Evolutionary conservation across 495 filamentous ascomycete genomes (phyloP).

Genomic region (Aspergillus mulundensis): DNA sequence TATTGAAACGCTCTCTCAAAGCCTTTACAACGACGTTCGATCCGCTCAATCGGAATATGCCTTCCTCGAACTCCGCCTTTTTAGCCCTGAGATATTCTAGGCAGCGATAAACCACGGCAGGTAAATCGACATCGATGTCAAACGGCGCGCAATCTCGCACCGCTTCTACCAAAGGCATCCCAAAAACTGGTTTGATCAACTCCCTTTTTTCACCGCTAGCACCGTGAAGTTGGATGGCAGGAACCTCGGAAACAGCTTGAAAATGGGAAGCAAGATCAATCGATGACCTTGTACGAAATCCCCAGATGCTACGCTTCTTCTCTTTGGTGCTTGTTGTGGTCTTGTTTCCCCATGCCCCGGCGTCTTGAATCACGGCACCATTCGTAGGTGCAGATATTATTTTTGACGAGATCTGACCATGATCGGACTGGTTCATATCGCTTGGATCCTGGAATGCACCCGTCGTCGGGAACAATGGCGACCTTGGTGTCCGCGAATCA

Average conservation of each 20-base stretch:
- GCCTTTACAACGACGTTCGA: constrained; percentile 92
- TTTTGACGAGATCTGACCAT: constrained; percentile 44
- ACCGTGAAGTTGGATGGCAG: constrained; percentile 29
- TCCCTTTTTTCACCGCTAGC: constrained; percentile 47
- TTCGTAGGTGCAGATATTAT: constrained; percentile 86
- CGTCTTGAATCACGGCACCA: constrained; percentile 78
- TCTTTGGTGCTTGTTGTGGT: constrained; percentile 53
- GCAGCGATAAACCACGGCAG: constrained; percentile 95
- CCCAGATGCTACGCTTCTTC: constrained; percentile 93
- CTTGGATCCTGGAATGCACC: constrained; percentile 24
- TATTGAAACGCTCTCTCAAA: constrained; percentile 87
- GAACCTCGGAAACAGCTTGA: constrained; percentile 35
- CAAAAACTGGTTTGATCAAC: constrained; percentile 73
- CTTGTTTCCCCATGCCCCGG: constrained; percentile 83
- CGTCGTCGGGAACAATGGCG: constrained; percentile 26
- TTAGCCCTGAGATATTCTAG: constrained; percentile 89
- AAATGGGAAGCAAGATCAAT: constrained; percentile 50
- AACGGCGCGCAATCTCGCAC: constrained; percentile 72
- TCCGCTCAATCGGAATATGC: constrained; percentile 92
- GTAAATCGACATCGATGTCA: constrained; percentile 67
- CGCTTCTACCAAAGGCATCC: constrained; percentile 79
- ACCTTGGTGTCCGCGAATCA: constrained; percentile 32
- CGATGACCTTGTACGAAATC: constrained; percentile 69
- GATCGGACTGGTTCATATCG: constrained; percentile 25
- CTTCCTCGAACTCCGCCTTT: constrained; percentile 80